phyloP scores from a whole-genome alignment of 2,329 filamentous ascomycete genomes.

The Ophioceras dolichostomum region DNA sequence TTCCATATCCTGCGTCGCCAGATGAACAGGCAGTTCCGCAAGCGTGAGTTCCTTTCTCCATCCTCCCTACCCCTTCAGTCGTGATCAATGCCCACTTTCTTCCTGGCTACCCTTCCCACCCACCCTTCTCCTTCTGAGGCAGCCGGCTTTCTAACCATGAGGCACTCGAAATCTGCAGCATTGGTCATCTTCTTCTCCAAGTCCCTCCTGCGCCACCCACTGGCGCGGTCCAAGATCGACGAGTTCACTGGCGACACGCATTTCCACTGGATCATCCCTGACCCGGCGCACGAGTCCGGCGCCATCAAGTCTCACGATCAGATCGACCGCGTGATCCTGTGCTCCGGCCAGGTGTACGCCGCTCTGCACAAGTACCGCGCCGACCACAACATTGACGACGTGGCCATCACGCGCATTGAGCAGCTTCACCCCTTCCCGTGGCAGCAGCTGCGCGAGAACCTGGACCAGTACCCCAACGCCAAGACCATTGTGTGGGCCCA shows the following conservation, averaged over 20 bases:
- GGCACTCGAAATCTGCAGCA: too few species aligned
- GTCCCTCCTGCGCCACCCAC: slow-evolving; percentile 83
- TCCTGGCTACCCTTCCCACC: not conserved
- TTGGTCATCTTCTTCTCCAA: slow-evolving; percentile 98
- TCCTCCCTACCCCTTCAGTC: slow-evolving; percentile 1
- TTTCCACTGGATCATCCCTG: slow-evolving; percentile 94
- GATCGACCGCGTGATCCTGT: slow-evolving; percentile 90
- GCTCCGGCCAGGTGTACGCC: slow-evolving; percentile 87
- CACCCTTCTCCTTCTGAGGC: not conserved
- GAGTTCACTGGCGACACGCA: slow-evolving; percentile 85
- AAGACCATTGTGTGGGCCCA: slow-evolving; percentile 96
- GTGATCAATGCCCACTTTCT: slow-evolving; percentile 9
- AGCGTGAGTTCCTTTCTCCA: slow-evolving; percentile 53
- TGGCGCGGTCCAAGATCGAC: slow-evolving; percentile 80
- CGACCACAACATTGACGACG: slow-evolving; percentile 75
- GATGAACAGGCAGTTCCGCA: slow-evolving; percentile 98
- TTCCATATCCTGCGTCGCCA: slow-evolving; percentile 96
- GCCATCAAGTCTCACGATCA: slow-evolving; percentile 68
- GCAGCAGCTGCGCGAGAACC: slow-evolving; percentile 91
- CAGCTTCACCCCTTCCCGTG: slow-evolving; percentile 99
- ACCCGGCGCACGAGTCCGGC: slow-evolving; percentile 68
- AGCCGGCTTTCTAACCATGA: too few species aligned
- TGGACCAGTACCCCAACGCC: slow-evolving; percentile 93
- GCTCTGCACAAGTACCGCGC: slow-evolving; percentile 85
- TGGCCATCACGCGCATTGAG: slow-evolving; percentile 90